phyloP scores from a whole-genome alignment of 2,329 filamentous ascomycete genomes.

The Davidsoniella neocaledoniae region DNA sequence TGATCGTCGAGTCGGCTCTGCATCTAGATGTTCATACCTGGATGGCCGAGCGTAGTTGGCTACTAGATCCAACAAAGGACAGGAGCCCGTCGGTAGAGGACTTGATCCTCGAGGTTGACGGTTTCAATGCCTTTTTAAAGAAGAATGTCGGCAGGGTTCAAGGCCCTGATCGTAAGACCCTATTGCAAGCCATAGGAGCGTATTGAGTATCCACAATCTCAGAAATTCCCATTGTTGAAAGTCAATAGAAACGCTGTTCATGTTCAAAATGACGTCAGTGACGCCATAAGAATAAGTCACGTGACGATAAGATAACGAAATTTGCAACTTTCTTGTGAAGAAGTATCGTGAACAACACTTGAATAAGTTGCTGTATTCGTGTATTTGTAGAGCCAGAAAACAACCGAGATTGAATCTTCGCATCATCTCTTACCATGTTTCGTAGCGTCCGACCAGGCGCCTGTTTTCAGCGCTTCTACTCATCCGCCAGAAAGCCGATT shows the following conservation, averaged over 20 bases:
- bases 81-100: conserved; percentile 1
- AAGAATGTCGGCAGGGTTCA: not conserved
- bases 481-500: conserved; percentile 5
- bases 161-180: conserved; percentile 3
- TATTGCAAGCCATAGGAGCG: not conserved
- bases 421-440: not conserved
- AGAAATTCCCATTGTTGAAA: not conserved
- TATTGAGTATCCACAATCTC: not conserved
- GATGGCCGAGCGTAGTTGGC: conserved; percentile 4
- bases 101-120: conserved; percentile 2
- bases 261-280: not conserved
- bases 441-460: not conserved
- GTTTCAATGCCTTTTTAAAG: conserved; percentile 3
- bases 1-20: conserved; percentile 9
- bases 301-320: conserved; percentile 11
- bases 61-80: conserved; percentile 2
- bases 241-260: not conserved
- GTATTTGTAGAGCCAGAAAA: not conserved
- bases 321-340: not conserved
- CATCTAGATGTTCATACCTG: conserved; percentile 2
- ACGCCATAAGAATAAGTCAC: not conserved
- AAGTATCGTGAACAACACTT: not conserved
- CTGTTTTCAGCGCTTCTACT: conserved; percentile 2
- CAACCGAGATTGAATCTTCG: too few relatives aligned
- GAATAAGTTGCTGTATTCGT: not conserved